Evolutionary conservation across 371 early-diverging fungal genomes (phyloP).

Genomic region (Sporodiniella umbellata): DNA sequence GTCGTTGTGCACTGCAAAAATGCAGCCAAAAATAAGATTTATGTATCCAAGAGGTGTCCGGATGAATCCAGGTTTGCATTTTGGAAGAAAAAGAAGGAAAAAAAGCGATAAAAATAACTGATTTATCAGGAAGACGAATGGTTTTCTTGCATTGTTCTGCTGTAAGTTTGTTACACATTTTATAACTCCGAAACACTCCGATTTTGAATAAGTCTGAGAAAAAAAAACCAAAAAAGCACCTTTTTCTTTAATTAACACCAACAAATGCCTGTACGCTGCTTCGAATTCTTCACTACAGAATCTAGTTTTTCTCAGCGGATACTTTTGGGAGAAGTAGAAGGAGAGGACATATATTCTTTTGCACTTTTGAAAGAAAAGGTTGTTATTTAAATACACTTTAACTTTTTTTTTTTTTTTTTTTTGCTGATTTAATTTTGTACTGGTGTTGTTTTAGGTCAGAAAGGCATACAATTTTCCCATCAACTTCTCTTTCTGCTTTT

Average conservation of each 20-base stretch:
- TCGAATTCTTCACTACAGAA: no score
- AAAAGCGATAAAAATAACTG: background rate
- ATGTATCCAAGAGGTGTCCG: no score
- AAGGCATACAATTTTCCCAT: background rate
- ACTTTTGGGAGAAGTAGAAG: no score
- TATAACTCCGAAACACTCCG: background rate
- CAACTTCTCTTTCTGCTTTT: no score
- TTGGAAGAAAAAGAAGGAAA: background rate
- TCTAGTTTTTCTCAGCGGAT: no score
- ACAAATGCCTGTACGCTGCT: no score
- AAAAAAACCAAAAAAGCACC: background rate
- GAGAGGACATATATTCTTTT: no score
- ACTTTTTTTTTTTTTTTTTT: background rate
- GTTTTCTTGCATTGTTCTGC: background rate
- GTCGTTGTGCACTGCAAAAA: no score
- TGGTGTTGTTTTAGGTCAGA: background rate
- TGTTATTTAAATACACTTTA: no score
- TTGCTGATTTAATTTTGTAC: background rate
- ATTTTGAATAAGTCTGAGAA: background rate
- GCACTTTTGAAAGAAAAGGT: no score
- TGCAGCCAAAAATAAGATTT: no score
- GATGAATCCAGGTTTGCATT: no score
- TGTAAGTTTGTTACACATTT: background rate
- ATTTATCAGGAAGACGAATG: background rate
- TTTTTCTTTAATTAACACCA: background rate